Percentiles rank a stretch among this genome's conserved stretches.
Evolutionary conservation across 441 rosid species (phyloP).

Genomic region (Croton setiger): DNA sequence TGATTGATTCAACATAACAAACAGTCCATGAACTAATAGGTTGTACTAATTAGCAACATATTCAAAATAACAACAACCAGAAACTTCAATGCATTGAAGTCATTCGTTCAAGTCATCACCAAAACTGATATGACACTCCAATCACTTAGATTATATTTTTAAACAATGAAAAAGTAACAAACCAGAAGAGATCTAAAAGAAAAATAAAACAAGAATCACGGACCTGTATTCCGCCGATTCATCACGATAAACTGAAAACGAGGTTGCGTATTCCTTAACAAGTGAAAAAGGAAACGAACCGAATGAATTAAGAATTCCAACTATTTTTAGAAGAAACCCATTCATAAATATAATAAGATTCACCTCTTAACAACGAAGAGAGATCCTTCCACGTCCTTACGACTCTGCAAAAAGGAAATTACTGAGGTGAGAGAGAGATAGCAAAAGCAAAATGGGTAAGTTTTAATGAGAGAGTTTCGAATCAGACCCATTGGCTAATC

Average conservation of each 20-base stretch:
- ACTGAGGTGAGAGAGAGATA: background rate
- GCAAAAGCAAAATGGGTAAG: background rate
- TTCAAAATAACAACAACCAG: background rate
- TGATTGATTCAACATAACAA: background rate
- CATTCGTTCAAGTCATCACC: background rate
- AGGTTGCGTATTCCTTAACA: constrained; percentile 77
- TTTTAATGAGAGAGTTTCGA: background rate
- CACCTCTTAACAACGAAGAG: constrained; percentile 93
- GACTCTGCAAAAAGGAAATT: constrained; percentile 48
- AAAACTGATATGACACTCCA: background rate
- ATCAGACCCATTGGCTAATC: constrained; percentile 71
- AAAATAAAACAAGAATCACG: constrained; percentile 1
- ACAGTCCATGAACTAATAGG: background rate
- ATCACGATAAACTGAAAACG: constrained; percentile 96
- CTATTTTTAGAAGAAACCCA: background rate
- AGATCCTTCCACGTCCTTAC: constrained; percentile 98
- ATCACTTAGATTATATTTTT: background rate
- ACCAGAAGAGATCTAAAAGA: background rate
- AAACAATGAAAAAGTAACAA: background rate
- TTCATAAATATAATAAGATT: background rate
- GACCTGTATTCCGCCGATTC: constrained; percentile 95
- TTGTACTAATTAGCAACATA: background rate
- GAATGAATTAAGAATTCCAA: background rate
- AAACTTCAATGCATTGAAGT: background rate
- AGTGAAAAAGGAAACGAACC: constrained; percentile 6